Evolutionary conservation across 2,329 filamentous ascomycete genomes (phyloP).

Genomic region (Leptosphaerulina australis): DNA sequence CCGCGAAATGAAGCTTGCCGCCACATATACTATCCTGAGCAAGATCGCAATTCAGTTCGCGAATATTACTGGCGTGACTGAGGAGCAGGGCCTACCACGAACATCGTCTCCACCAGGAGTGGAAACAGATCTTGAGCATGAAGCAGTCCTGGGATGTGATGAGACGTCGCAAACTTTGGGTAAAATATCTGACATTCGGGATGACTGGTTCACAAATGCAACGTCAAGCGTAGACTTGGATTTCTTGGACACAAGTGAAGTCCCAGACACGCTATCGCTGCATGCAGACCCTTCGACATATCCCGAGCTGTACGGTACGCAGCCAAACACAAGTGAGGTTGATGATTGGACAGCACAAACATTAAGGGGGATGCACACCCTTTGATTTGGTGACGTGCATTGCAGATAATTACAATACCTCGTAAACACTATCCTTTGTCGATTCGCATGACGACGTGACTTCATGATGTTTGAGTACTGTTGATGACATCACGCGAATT

Average conservation of each 20-base stretch:
- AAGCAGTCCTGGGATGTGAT: constrained; percentile 10
- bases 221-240: constrained; percentile 28
- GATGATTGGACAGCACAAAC: constrained; percentile 33
- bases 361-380: constrained; percentile 24
- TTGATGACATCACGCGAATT: constrained; percentile 9
- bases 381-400: constrained; percentile 8
- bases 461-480: constrained; percentile 9
- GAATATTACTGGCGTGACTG: constrained; percentile 27
- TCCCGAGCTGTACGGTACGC: constrained; percentile 14
- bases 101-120: constrained; percentile 1
- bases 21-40: constrained; percentile 30
- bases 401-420: too few species aligned
- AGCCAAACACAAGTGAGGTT: constrained; percentile 15
- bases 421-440: neutral
- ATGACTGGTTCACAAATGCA: constrained; percentile 32
- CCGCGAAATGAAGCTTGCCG: constrained; percentile 25
- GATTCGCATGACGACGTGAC: constrained; percentile 21
- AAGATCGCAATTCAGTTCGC: constrained; percentile 35
- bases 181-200: constrained; percentile 25
- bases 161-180: constrained; percentile 13
- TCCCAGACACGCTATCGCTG: constrained; percentile 5
- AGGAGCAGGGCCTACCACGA: constrained; percentile 8
- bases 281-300: constrained; percentile 14
- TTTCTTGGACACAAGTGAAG: constrained; percentile 23
- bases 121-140: constrained; percentile 1